A percentile compares a stretch with the other conserved stretches of the same genome.
phyloP scores from a whole-genome alignment of 2,329 filamentous ascomycete species.

The Epichloe sibirici region DNA sequence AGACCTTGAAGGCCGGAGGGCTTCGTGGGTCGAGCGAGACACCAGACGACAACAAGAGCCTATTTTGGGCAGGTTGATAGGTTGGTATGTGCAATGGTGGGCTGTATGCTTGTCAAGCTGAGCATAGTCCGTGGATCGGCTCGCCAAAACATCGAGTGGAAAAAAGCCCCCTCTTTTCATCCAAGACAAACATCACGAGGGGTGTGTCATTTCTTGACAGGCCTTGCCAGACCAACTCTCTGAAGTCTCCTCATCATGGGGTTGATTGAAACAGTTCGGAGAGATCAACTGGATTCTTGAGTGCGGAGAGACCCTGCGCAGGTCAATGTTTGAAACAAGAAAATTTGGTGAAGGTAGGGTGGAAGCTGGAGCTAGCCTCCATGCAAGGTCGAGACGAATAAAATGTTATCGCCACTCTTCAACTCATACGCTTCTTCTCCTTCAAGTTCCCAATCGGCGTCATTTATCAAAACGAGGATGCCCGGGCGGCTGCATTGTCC shows the following conservation, averaged over 20 bases:
- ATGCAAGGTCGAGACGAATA: constrained; percentile 94
- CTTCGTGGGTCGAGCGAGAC: background rate
- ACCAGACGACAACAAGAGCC: background rate
- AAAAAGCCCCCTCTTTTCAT: no score
- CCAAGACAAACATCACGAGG: background rate
- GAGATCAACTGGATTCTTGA: background rate
- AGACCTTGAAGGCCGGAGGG: background rate
- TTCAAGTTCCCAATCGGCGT: constrained; percentile 96
- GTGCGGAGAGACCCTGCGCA: background rate
- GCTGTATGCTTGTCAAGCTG: background rate
- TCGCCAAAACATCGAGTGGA: background rate
- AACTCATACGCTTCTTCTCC: constrained; percentile 86
- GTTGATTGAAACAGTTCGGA: background rate
- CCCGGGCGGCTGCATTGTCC: constrained; percentile 61
- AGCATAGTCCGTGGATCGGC: background rate
- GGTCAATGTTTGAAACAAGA: background rate
- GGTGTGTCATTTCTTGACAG: background rate
- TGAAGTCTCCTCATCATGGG: background rate
- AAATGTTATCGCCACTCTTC: constrained; percentile 69
- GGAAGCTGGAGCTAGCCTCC: constrained; percentile 50
- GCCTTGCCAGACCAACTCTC: background rate
- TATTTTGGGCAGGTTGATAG: background rate
- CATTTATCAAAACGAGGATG: constrained; percentile 93
- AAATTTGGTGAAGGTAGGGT: background rate
- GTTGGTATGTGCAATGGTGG: background rate